Evolutionary conservation across 148 eudicot genomes (phyloP).

Genomic region (Talinum fruticosum): DNA sequence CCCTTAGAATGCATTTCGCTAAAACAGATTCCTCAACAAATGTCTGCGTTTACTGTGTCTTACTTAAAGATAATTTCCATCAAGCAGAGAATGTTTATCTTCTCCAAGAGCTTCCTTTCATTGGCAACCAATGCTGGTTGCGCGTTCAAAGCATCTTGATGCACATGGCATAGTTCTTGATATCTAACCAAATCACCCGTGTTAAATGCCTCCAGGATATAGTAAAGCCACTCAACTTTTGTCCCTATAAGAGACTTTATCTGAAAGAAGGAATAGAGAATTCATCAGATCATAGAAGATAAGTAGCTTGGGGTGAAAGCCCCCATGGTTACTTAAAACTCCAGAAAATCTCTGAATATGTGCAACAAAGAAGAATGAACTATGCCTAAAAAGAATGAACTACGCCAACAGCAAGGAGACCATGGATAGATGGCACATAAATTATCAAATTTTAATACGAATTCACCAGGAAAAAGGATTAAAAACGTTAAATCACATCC

Average conservation of each 20-base stretch:
- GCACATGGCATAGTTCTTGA: constrained; percentile 81
- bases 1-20: not conserved
- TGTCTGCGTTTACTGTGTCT: not conserved
- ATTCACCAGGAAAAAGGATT: too few relatives aligned
- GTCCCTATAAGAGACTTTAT: constrained; percentile 82
- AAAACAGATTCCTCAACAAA: not conserved
- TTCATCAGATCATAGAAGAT: constrained; percentile 12
- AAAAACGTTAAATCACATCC: not conserved
- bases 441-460: not conserved
- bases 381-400: too few relatives aligned
- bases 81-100: constrained; percentile 93
- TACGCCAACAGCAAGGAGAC: not conserved
- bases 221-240: constrained; percentile 92
- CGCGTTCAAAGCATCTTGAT: constrained; percentile 67
- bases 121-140: constrained; percentile 94
- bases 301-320: not conserved
- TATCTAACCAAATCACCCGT: constrained; percentile 80
- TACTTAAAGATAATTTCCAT: constrained; percentile 98
- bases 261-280: constrained; percentile 38
- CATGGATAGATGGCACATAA: not conserved
- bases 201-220: constrained; percentile 86
- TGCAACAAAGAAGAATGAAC: not conserved
- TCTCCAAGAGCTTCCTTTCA: constrained; percentile 81
- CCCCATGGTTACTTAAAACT: not conserved
- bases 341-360: not conserved